Base-by-base conservation (phyloP, 2,329 filamentous ascomycete species). In the Xylaria sp. region DNA sequence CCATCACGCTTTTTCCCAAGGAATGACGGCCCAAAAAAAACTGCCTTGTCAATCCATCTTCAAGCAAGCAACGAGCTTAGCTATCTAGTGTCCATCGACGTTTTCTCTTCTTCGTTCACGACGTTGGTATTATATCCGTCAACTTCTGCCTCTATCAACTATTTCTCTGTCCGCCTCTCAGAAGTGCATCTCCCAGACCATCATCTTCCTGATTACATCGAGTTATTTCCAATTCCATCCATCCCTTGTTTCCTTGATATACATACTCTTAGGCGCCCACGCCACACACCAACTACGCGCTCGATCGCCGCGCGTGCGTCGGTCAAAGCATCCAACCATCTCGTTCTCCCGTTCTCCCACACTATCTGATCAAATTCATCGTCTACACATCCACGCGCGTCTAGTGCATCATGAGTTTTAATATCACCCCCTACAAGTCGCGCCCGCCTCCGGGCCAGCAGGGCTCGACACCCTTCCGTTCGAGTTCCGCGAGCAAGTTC, bases 381-480 rank as follows among this genome's bases (percentile, higher is more conserved):
- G 17, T 59, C 47, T 53, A 36, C 47, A 47, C 30, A 17, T 54
- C 39, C n/a, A 51, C 55, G 64, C 58, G 64, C 51, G 63, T 69
- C 58, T 36, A 30, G 34, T 48, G 32, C 73, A 74, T 47, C 56
- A 78, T 78, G 76, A 75, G 65, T 72, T 74, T 73, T 58, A 71
- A 66, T 54, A 69, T 63, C 64, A 75, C 77, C 55, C 73, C 77
- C 64, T 72, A 72, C 59, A 77, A 77, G 67, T 60, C 77, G 64
- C 74, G 76, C 64, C 72, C 75, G 19, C 64, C 73, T 5, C 71
- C 76, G 64, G 74, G 75, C 58, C 72, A 77, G 50, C 75, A 71
- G 57, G 76, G 76, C 54, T 76, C 77, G 34, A 74, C 77, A 39
- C 76, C 75, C 30, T 75, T 77, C 67, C 71, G 75, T 42, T 75